phyloP scores from a whole-genome alignment of 2,329 filamentous ascomycete species.

The Pseudocercospora vitis region DNA sequence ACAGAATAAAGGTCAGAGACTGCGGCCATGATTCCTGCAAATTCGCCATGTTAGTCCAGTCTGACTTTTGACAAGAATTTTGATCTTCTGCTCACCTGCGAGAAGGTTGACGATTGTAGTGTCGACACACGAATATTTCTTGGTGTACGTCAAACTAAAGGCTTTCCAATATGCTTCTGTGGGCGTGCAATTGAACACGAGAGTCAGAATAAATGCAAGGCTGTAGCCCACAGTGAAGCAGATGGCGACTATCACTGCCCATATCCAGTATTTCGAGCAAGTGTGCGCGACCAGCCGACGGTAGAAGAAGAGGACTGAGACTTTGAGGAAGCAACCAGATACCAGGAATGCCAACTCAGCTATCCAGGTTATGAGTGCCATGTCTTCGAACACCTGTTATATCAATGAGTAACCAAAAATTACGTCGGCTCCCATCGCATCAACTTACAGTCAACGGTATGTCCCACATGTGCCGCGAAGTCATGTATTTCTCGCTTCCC shows the following conservation, averaged over 20 bases:
- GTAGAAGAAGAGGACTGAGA: conserved; percentile 46
- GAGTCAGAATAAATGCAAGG: conserved; percentile 39
- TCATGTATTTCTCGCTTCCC: conserved; percentile 30
- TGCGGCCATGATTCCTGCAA: conserved; percentile 39
- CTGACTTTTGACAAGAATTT: no score
- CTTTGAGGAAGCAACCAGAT: conserved; percentile 38
- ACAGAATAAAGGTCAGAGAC: conserved; percentile 45
- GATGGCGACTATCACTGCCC: conserved; percentile 42
- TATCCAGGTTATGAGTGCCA: conserved; percentile 37
- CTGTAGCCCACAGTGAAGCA: conserved; percentile 42
- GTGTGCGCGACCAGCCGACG: conserved; percentile 42
- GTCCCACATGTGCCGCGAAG: conserved; percentile 43
- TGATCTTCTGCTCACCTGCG: conserved; percentile 30
- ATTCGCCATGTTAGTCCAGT: background rate
- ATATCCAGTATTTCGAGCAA: conserved; percentile 40
- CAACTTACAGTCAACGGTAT: conserved; percentile 24
- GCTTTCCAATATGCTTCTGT: conserved; percentile 44
- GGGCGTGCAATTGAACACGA: conserved; percentile 43
- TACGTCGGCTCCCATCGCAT: background rate
- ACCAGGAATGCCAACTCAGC: conserved; percentile 39
- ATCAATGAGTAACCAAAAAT: background rate
- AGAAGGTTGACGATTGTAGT: conserved; percentile 43
- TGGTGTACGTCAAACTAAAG: conserved; percentile 39
- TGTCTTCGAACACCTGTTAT: conserved; percentile 9
- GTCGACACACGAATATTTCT: conserved; percentile 40